Evolutionary conservation across 75 land plant genomes (phyloP), one percentile per base, ranked within the genome.

Genomic region (Sequoia sempervirens): DNA sequence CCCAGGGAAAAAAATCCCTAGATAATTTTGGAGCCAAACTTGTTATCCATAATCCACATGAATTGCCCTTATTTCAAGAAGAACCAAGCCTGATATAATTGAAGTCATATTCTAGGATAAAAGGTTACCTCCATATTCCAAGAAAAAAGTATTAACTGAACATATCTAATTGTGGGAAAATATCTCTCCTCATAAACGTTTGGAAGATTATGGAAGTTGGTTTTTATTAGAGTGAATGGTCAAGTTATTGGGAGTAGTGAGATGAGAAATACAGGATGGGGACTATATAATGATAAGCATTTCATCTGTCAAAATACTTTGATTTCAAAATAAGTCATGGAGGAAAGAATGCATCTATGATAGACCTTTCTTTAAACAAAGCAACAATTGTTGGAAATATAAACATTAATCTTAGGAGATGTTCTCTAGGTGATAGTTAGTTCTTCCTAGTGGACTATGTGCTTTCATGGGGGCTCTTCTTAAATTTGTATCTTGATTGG

Each of bases 11-110:
- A 84, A 94, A 92, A 79, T 96, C 99, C 28, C 84, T 91, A 38
- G 97, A 96, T 84, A 98, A 98, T 84, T 96, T 92, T 87, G 94
- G 96, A 87, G 93, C 86, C 34, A 88, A 87, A 76, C 98, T 94
- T 79, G 97, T 96, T 32, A 92, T 98, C 84, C 98, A 95, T 68
- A 97, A 98, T 81, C 99, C 99, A 58, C 99, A 98, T 90, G 98
- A 98, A 58, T 86, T 98, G 1, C 99, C 99, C 26, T 70, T 98
- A 74, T 96, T 98, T 80, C 88, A 97, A 89, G 99, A 98, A 85
- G 92, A 91, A 68, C 98, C 99, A 37, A 96, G 96, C 80, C 90
- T n/a, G n/a, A n/a, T n/a, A 70, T 83, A 83, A 69, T 69, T 8
- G 36, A 30, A 69, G 36, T 9, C 32, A 30, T 61, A 9, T 30